Conservation (phyloP, 257 asterid species). For the Penstemon davidsonii region DNA sequence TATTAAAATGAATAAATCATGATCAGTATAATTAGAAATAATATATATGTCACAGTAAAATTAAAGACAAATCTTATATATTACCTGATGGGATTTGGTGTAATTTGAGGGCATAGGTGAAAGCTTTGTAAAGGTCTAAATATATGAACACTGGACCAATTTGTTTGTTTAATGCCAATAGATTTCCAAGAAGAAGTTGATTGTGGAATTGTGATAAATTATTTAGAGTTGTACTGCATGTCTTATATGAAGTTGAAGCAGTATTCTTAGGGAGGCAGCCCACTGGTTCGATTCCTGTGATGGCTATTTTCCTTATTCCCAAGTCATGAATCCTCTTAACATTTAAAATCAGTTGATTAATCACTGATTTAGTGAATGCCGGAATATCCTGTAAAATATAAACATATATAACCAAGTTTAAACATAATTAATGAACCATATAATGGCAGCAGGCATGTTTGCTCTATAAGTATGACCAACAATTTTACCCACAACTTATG, state of each 20-base stretch:
- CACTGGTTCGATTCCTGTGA: conserved; percentile 51
- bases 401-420: background rate
- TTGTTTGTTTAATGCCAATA: conserved; percentile 40
- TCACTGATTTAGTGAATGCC: conserved; percentile 38
- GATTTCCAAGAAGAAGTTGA: conserved; percentile 36
- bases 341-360: conserved; percentile 43
- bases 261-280: conserved; percentile 61
- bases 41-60: too few species aligned
- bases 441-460: background rate
- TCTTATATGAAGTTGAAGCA: conserved; percentile 22
- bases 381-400: conserved; percentile 34
- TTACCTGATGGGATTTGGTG: conserved; percentile 43
- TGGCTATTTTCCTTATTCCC: conserved; percentile 49
- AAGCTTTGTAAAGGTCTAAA: conserved; percentile 56
- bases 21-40: too few species aligned
- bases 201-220: conserved; percentile 48
- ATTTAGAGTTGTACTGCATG: conserved; percentile 45
- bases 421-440: too few species aligned
- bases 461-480: background rate
- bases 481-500: too few species aligned
- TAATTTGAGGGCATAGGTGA: conserved; percentile 46
- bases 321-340: conserved; percentile 46
- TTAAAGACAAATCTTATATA: too few species aligned
- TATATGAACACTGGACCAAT: conserved; percentile 35
- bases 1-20: too few species aligned